Evolutionary conservation across 257 asterid genomes (phyloP), one percentile per base, ranked within the genome.

Genomic region (Anisodus tanguticus): DNA sequence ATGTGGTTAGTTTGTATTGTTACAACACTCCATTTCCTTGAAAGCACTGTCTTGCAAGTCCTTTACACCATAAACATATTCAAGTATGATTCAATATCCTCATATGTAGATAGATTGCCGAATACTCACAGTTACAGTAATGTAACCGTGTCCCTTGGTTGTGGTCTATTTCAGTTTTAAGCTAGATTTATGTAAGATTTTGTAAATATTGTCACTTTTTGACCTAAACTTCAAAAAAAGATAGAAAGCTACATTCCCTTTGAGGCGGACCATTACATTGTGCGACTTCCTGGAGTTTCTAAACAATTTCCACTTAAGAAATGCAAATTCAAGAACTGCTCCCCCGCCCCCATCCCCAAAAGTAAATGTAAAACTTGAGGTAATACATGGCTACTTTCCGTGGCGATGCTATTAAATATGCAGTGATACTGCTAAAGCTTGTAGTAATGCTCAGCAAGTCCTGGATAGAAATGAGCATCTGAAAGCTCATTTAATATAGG

Each of bases 361-460:
- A 74, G 39, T 45, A 74, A 74, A 74, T 74, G 22, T 74, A 13
- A 31, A 11, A 74, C 35, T 76, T 51, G 63, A 76, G 26, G 63
- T 54, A 76, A 51, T 76, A 51, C 41, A 31, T 76, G 62, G n/a
- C 81, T 76, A 49, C 81, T 76, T 51, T 74, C 6, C 49, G 62
- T 22, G 81, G 70, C 16, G 0, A 26, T 63, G 16, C 63, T 22
- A 12, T 76, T 76, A 76, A 76, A 76, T 51, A 26, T 49, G 45
- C 22, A 51, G 22, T 76, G 47, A 49, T 76, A 31, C 63, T 51
- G 62, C 26, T 51, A 51, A 51, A 76, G 63, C 19, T 26, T 26
- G 19, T 12, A 51, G 63, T 51, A 76, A 76, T 51, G 43, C 43
- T 13, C 15, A 2, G 1, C 45, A 76, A 76, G 45, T 76, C 15